These are phyloP conservation scores for Ceratocystis colombiana DNA, from an alignment of 2,329 filamentous ascomycete species.

Conservation along the genomic window DNA sequence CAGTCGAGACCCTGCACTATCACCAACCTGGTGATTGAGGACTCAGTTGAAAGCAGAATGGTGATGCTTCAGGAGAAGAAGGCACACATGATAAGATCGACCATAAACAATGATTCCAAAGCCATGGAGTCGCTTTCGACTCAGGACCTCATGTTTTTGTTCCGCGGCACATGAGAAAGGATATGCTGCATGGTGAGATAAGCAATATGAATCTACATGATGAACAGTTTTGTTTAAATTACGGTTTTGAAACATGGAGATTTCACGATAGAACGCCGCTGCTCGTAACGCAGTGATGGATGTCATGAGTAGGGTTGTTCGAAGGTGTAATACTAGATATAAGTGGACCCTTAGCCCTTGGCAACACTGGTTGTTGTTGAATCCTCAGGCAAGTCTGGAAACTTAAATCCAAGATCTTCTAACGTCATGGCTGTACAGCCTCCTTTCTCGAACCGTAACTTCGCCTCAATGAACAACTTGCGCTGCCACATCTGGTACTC, in stretches of 20 bases:
- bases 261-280: too few relatives aligned
- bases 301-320: neutral
- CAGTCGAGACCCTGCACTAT: slow-evolving; percentile 90
- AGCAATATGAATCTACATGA: too few relatives aligned
- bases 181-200: neutral
- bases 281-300: too few relatives aligned
- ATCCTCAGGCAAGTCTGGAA: slow-evolving; percentile 34
- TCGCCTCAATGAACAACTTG: slow-evolving; percentile 56
- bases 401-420: slow-evolving; percentile 59
- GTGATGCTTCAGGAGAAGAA: slow-evolving; percentile 97
- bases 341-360: neutral
- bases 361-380: neutral
- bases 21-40: slow-evolving; percentile 88
- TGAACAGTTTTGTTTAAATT: too few relatives aligned
- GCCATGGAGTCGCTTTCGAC: slow-evolving; percentile 85
- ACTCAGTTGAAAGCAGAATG: slow-evolving; percentile 93
- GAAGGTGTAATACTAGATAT: neutral
- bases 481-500: slow-evolving; percentile 63
- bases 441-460: slow-evolving; percentile 56
- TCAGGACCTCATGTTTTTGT: slow-evolving; percentile 92
- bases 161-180: slow-evolving; percentile 54
- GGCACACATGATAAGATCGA: slow-evolving; percentile 93
- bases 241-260: neutral
- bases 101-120: slow-evolving; percentile 84
- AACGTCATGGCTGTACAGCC: slow-evolving; percentile 57